A percentile compares a stretch with the other conserved stretches of the same genome.
Evolutionary conservation across 768 basidiomycete species (phyloP).

Genomic region (Termitomyces sp.): DNA sequence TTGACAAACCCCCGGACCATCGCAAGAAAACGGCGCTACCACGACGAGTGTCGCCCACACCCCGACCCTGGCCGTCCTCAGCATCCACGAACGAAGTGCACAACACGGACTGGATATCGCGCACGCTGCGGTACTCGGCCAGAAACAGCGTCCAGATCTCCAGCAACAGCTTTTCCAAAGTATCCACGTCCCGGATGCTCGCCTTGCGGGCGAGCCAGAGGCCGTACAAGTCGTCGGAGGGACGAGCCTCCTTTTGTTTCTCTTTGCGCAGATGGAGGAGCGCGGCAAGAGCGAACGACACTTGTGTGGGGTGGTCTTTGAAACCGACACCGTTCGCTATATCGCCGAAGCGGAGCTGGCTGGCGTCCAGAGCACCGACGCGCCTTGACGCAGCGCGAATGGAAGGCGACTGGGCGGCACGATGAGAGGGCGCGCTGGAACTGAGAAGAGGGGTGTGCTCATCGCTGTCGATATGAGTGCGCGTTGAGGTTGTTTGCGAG

Average conservation of each 20-base stretch:
- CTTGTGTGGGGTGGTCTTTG: conserved; percentile 13
- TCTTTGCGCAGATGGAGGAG: conserved; percentile 28
- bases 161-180: conserved; percentile 27
- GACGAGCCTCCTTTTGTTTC: conserved; percentile 10
- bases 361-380: conserved; percentile 16
- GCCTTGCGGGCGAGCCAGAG: conserved; percentile 30
- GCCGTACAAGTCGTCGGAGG: conserved; percentile 33
- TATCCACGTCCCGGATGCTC: conserved; percentile 17
- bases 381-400: conserved; percentile 13
- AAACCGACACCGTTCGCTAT: conserved; percentile 11
- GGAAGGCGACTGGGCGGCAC: conserved; percentile 4
- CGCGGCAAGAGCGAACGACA: conserved; percentile 26
- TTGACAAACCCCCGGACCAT: not conserved
- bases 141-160: conserved; percentile 39
- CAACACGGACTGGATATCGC: conserved; percentile 40
- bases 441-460: conserved; percentile 19
- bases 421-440: not conserved
- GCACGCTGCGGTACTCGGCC: conserved; percentile 27
- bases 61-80: too few species aligned
- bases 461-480: conserved; percentile 6
- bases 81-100: conserved; percentile 40
- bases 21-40: conserved; percentile 19
- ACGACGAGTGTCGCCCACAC: conserved; percentile 12
- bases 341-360: conserved; percentile 16
- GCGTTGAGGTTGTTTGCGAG: conserved; percentile 7